These are phyloP conservation scores for Geranium incanum DNA, from an alignment of 441 rosid species.

Conservation along the genomic window DNA sequence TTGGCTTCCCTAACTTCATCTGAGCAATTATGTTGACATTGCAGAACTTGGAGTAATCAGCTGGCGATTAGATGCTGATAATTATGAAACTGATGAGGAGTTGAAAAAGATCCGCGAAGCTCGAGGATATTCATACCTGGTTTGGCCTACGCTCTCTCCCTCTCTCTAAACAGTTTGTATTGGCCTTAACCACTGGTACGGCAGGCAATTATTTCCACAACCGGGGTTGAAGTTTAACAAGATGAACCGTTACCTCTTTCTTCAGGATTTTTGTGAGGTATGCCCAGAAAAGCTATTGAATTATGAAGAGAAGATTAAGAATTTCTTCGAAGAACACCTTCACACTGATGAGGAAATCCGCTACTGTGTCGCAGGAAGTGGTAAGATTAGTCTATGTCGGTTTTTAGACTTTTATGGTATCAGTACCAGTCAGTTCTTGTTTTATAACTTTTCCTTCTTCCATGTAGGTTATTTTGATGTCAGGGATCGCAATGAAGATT, in stretches of 20 bases:
- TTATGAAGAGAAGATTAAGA: slow-evolving; percentile 75
- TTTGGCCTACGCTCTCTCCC: slow-evolving; percentile 22
- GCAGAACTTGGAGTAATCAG: slow-evolving; percentile 80
- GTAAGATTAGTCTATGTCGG: slow-evolving; percentile 27
- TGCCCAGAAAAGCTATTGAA: slow-evolving; percentile 83
- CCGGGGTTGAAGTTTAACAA: neutral
- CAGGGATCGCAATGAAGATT: slow-evolving; percentile 50
- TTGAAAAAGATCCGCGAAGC: slow-evolving; percentile 74
- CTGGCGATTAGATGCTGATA: slow-evolving; percentile 86
- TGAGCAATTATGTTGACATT: slow-evolving; percentile 18
- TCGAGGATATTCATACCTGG: slow-evolving; percentile 89
- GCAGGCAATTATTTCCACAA: neutral
- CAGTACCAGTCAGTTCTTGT: neutral
- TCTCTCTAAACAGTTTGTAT: neutral
- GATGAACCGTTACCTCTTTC: neutral
- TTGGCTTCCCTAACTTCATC: neutral
- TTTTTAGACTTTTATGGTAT: slow-evolving; percentile 1
- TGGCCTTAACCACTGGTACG: neutral
- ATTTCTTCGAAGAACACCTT: slow-evolving; percentile 78
- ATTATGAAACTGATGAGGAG: slow-evolving; percentile 67
- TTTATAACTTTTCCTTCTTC: neutral
- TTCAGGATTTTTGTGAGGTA: slow-evolving; percentile 78
- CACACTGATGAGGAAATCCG: slow-evolving; percentile 96
- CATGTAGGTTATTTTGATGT: slow-evolving; percentile 80
- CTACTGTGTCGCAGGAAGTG: slow-evolving; percentile 83